Percentiles rank a stretch among this genome's conserved stretches.
Conservation (phyloP, 2,329 filamentous ascomycete species). For the Fusarium sp. region DNA sequence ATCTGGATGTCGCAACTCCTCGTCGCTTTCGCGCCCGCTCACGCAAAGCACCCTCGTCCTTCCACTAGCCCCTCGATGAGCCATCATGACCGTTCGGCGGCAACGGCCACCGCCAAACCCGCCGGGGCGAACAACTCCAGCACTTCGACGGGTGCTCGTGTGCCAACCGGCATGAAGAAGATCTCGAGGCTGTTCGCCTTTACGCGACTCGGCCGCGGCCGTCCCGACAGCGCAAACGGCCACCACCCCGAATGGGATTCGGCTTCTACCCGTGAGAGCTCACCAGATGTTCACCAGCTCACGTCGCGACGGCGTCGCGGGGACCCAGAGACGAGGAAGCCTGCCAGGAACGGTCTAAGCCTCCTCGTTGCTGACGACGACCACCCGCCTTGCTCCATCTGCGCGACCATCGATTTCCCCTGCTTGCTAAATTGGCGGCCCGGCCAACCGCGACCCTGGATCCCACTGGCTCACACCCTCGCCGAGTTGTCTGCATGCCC, state of each 20-base stretch:
- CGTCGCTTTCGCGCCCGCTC: constrained; percentile 30
- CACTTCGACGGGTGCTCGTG: constrained; percentile 30
- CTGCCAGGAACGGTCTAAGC: constrained; percentile 44
- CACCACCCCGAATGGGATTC: constrained; percentile 37
- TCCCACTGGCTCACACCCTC: constrained; percentile 49
- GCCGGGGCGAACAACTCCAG: constrained; percentile 19
- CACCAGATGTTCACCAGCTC: constrained; percentile 51
- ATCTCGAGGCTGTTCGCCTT: constrained; percentile 52
- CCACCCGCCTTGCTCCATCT: constrained; percentile 46
- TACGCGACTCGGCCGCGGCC: constrained; percentile 46
- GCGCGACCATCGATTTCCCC: constrained; percentile 52
- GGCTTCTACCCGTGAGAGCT: constrained; percentile 40
- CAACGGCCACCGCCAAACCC: constrained; percentile 34
- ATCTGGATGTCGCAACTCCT: constrained; percentile 31
- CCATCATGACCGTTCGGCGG: constrained; percentile 42
- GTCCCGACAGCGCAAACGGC: constrained; percentile 32
- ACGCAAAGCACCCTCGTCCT: constrained; percentile 25
- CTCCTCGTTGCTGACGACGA: constrained; percentile 46
- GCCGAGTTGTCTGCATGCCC: constrained; percentile 47
- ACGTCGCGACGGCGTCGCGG: constrained; percentile 43
- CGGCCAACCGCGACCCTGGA: constrained; percentile 51
- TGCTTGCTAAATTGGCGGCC: constrained; percentile 51
- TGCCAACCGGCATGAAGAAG: constrained; percentile 48
- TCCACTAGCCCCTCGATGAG: constrained; percentile 34
- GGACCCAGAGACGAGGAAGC: constrained; percentile 36